Conservation (phyloP, 352 stramenopile species). For the Pythium aristosporum region DNA sequence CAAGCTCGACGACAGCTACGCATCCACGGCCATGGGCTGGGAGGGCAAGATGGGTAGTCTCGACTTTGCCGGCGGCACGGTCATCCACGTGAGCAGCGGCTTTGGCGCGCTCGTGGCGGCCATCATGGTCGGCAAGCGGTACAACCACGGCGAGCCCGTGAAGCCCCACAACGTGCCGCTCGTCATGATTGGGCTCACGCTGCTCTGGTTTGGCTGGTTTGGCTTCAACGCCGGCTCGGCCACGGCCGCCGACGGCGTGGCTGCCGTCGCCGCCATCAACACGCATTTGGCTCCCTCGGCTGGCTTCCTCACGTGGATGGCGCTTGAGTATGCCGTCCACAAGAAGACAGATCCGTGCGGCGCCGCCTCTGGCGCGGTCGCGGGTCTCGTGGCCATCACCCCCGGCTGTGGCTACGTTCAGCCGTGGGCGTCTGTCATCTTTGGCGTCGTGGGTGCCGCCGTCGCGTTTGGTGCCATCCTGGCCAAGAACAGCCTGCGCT, state of each 20-base stretch:
- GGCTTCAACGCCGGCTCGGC: slow-evolving; percentile 79
- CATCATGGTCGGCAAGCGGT: slow-evolving; percentile 68
- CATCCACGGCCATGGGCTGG: slow-evolving; percentile 47
- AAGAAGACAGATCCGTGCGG: slow-evolving; percentile 67
- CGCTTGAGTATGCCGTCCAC: slow-evolving; percentile 47
- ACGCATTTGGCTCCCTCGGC: slow-evolving; percentile 63
- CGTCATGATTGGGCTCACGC: slow-evolving; percentile 73
- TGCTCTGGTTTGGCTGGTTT: slow-evolving; percentile 89
- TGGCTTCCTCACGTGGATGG: slow-evolving; percentile 71
- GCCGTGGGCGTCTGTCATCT: slow-evolving; percentile 67
- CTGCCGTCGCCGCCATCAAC: slow-evolving; percentile 69
- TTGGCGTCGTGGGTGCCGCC: slow-evolving; percentile 59
- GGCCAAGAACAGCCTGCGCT: slow-evolving; percentile 66
- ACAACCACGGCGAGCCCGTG: slow-evolving; percentile 69
- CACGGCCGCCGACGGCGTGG: slow-evolving; percentile 59
- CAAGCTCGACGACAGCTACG: slow-evolving; percentile 58
- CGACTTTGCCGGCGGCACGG: slow-evolving; percentile 83
- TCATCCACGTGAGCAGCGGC: slow-evolving; percentile 82
- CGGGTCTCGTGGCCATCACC: slow-evolving; percentile 68
- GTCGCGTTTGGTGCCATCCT: slow-evolving; percentile 54
- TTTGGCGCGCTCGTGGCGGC: slow-evolving; percentile 74
- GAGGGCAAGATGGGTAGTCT: slow-evolving; percentile 68
- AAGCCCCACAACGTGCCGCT: slow-evolving; percentile 85
- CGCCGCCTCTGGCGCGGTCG: slow-evolving; percentile 56
- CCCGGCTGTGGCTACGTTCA: slow-evolving; percentile 71